A percentile compares a stretch with the other conserved stretches of the same genome.
These are phyloP conservation scores for Echinosophora koreensis DNA, from an alignment of 306 rosid species.

Conservation along the genomic window DNA sequence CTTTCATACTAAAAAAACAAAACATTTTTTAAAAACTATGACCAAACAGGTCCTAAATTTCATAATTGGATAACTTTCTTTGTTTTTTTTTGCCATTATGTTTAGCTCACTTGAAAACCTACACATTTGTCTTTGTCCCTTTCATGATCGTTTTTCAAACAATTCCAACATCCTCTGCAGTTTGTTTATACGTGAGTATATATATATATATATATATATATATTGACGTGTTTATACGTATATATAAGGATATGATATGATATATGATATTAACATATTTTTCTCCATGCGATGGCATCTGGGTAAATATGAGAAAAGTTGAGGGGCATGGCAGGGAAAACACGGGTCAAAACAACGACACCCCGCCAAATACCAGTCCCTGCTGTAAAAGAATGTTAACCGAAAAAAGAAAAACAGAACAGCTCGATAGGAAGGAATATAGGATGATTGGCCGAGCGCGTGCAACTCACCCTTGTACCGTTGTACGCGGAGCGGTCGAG, in stretches of 20 bases:
- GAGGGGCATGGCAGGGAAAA: constrained; percentile 9
- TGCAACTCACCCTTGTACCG: neutral
- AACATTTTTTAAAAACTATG: too few relatives aligned
- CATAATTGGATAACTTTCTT: neutral
- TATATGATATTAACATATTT: neutral
- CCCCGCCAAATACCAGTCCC: constrained; percentile 61
- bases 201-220: constrained; percentile 34
- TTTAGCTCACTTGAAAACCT: constrained; percentile 44
- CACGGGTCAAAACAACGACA: constrained; percentile 47
- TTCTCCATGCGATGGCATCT: constrained; percentile 27
- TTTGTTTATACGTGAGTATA: neutral
- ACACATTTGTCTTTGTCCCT: constrained; percentile 34
- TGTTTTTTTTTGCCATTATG: neutral
- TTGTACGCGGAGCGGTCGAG: too few relatives aligned
- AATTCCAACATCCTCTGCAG: constrained; percentile 25
- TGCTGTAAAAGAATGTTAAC: constrained; percentile 44
- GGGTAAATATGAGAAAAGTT: constrained; percentile 20
- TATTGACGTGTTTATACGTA: constrained; percentile 30
- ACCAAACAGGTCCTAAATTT: neutral
- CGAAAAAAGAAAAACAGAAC: neutral
- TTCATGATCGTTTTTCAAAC: neutral
- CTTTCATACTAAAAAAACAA: too few relatives aligned
- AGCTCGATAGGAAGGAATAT: neutral
- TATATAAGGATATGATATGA: neutral
- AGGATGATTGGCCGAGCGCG: constrained; percentile 31